Evolutionary conservation across 164 flowering plant genomes (phyloP), one percentile per base, ranked within the genome.

Genomic region (Echeveria elegans): DNA sequence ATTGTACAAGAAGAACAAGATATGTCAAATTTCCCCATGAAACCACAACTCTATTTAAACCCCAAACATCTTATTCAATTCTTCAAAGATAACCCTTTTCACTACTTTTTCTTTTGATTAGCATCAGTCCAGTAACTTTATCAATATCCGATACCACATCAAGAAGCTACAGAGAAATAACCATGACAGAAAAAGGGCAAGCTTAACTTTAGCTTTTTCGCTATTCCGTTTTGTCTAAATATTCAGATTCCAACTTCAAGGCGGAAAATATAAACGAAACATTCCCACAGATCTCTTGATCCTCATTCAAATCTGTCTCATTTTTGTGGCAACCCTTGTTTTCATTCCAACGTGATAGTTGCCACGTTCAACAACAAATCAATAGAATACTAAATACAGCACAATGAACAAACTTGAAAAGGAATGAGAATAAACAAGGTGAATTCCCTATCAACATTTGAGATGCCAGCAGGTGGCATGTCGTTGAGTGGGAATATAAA

Each of bases 371-470:
- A 34, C 5, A 34, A 34, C 37, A 34, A 34, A 3, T 53, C 59
- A 53, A 53, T 24, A 23, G 11, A 53, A 53, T 29, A 53, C n/a
- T 1, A 53, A 53, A 15, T 8, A 7, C 5, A 23, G 59, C 28
- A 53, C 59, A 53, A 53, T 24, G 31, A 53, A 24, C 29, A 53
- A 53, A 53, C 59, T n/a, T n/a, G n/a, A n/a, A n/a, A n/a, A n/a
- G n/a, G n/a, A n/a, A n/a, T n/a, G n/a, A 34, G 37, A 34, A 34
- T 34, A 34, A 56, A 56, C 32, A 56, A 26, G 3, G 32, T 10
- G 61, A 21, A n/a, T 21, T 21, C 11, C 28, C 21, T 47, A 47
- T 47, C 53, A 47, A 50, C 28, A 5, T n/a, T 23, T 50, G 9
- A 50, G 56, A 21, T 50, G 56, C 53, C 23, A 18, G 53, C 23